Base-by-base conservation (phyloP, 192 early-diverging fungal species). In the Mycoemilia scoparia region DNA sequence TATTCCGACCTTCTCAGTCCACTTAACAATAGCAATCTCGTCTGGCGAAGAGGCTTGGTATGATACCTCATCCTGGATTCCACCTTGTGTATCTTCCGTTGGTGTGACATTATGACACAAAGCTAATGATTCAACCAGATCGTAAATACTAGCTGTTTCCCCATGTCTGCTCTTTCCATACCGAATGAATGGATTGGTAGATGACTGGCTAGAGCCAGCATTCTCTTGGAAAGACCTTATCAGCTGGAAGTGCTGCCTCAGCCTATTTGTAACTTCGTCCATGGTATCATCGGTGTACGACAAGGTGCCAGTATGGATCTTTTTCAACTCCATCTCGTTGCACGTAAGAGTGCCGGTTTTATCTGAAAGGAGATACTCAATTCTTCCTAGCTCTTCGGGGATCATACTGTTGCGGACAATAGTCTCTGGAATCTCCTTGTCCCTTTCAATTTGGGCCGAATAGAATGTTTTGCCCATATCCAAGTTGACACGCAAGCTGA, bases 381-480 rank as follows among this genome's bases (percentile, higher is more conserved):
- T 79, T 20, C 91, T 68, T 9, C 91, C 91, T 4, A 96, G 67
- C 56, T 92, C 91, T 46, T 96, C 91, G 20, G 91, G 91, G 18
- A 96, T 82, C 25, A 86, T 92, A 32, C 79, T 84, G 7, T 85
- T 96, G 20, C 90, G 71, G 15, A 91, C 87, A 24, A 96, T 77
- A 3, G 90, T 84, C 13, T 69, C 79, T 0, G 69, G 58, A 16
- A 96, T 96, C 41, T 78, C 76, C 1, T 42, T 21, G 50, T 96
- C 91, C 17, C 72, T 69, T 71, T 82, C 79, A n/a, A 92, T 96
- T 30, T 76, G 76, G 61, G 67, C 55, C 24, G 71, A 79, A 54
- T 90, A 90, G n/a, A 87, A 76, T 1, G 81, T 79, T 64, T 96
- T 96, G 21, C 87, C 87, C 85, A 92, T 88, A 42, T 96, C 90